A percentile compares a stretch with the other conserved stretches of the same genome.
phyloP scores from a whole-genome alignment of 1,284 basidiomycete genomes.

The Ustanciosporium gigantosporum region DNA sequence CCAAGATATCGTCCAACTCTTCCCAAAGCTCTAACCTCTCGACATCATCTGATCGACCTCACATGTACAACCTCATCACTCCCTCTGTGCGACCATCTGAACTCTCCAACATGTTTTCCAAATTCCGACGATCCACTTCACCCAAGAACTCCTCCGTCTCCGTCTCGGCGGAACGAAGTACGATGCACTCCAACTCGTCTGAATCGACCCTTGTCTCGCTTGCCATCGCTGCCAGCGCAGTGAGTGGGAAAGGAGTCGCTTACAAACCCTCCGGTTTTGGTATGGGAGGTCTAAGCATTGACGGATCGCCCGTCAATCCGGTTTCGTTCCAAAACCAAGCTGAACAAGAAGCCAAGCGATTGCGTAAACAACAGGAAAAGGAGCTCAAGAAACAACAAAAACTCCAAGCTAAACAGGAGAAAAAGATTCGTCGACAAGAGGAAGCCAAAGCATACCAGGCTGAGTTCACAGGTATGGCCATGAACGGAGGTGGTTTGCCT shows the following conservation, averaged over 20 bases:
- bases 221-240: too few relatives aligned
- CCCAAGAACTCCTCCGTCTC: slow-evolving; percentile 5
- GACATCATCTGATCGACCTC: neutral
- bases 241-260: neutral
- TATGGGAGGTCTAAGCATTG: neutral
- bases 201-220: slow-evolving; percentile 25
- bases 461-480: slow-evolving; percentile 14
- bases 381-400: neutral
- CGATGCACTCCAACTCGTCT: slow-evolving; percentile 21
- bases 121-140: slow-evolving; percentile 16
- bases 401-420: neutral
- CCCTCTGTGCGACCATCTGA: neutral
- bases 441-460: slow-evolving; percentile 10
- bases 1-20: too few relatives aligned
- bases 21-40: too few relatives aligned
- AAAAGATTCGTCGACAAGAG: neutral
- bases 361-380: neutral
- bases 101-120: slow-evolving; percentile 14
- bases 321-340: neutral
- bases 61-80: slow-evolving; percentile 2
- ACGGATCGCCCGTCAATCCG: neutral
- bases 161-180: slow-evolving; percentile 1
- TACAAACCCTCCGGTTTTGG: neutral
- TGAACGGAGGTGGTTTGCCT: slow-evolving; percentile 12
- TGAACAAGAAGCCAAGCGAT: slow-evolving; percentile 10